A percentile compares a stretch with the other conserved stretches of the same genome.
phyloP scores from a whole-genome alignment of 1,284 basidiomycete species.

The Pseudozyma tsukubaensis region DNA sequence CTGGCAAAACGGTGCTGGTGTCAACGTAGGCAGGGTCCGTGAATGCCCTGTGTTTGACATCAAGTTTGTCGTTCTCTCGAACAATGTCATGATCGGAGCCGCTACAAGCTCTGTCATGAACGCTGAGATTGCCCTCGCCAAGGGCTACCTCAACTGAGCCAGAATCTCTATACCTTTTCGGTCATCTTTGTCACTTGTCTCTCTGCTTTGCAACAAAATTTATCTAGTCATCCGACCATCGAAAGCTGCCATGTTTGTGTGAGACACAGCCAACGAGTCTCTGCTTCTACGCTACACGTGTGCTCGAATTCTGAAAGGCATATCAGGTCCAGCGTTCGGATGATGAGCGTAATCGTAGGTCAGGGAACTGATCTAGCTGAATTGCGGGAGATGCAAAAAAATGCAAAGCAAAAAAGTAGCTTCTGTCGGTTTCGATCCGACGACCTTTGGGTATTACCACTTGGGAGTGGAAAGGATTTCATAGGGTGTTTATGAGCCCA shows the following conservation, averaged over 20 bases:
- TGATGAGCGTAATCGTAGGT: too few relatives aligned
- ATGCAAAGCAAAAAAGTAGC: constrained; percentile 37
- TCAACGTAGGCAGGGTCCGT: constrained; percentile 89
- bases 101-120: constrained; percentile 98
- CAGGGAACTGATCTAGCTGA: too few relatives aligned
- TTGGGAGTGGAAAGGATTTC: constrained; percentile 31
- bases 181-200: neutral
- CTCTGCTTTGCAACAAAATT: neutral
- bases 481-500: constrained; percentile 41
- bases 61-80: constrained; percentile 87
- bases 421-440: constrained; percentile 60
- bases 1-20: constrained; percentile 90
- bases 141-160: constrained; percentile 72
- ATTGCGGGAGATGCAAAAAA: neutral
- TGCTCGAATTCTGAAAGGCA: too few relatives aligned
- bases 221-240: neutral
- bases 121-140: constrained; percentile 90
- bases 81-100: constrained; percentile 96
- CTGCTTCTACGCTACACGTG: too few relatives aligned
- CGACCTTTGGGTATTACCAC: constrained; percentile 56
- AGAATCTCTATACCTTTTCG: neutral
- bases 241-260: neutral
- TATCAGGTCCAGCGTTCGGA: too few relatives aligned
- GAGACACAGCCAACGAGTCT: neutral
- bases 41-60: constrained; percentile 88